These are phyloP conservation scores for Ulmus americana DNA, from an alignment of 331 rosid genomes.

Conservation along the genomic window DNA sequence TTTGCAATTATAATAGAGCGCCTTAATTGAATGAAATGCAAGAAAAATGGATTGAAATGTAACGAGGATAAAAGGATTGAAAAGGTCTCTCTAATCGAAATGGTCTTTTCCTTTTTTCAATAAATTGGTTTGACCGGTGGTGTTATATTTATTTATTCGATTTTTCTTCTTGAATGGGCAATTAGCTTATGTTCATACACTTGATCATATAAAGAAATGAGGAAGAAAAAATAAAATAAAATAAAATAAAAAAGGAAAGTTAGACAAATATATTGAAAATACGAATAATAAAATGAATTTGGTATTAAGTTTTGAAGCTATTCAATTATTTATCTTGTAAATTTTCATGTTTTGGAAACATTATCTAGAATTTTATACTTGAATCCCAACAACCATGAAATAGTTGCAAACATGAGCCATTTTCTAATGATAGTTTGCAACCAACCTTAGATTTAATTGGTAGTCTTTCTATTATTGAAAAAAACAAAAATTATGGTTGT, in stretches of 20 bases:
- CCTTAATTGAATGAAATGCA: background rate
- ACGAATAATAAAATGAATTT: background rate
- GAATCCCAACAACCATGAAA: background rate
- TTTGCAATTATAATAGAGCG: background rate
- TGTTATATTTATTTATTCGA: background rate
- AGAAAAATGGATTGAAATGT: background rate
- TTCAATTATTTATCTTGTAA: background rate
- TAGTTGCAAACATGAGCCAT: slow-evolving; percentile 1
- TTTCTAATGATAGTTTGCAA: slow-evolving; percentile 4
- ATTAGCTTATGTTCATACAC: background rate
- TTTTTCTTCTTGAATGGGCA: background rate
- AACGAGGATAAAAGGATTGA: background rate
- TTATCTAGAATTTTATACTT: slow-evolving; percentile 1
- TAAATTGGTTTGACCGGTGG: background rate
- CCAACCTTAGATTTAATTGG: background rate
- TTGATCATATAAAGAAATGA: background rate
- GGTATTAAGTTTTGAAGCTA: background rate
- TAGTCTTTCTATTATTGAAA: background rate
- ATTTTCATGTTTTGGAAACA: background rate
- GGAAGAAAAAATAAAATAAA: background rate
- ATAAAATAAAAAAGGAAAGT: background rate
- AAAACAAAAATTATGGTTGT: background rate
- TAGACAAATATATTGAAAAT: background rate
- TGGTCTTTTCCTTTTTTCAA: background rate
- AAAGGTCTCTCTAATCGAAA: background rate